Base-by-base conservation (phyloP, 1,284 basidiomycete genomes). In the Trichosporon sp. region DNA sequence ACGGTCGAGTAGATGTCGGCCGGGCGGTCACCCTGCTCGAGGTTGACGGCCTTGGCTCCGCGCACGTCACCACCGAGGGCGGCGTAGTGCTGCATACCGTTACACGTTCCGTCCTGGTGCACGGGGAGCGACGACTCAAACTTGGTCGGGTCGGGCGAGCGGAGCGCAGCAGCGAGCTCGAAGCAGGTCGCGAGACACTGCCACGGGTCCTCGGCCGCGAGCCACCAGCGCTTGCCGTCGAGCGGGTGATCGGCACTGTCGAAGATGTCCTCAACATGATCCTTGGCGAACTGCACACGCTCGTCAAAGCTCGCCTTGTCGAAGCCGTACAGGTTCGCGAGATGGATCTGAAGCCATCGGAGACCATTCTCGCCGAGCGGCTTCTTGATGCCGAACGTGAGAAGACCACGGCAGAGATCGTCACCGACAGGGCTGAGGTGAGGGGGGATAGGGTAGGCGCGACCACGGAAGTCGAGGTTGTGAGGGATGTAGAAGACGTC, bases 31-130 rank as follows among this genome's bases (percentile, higher is more conserved):
- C 89, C 89, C 8, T 88, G 87, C 58, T 88, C 86, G 49, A 99
- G 82, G 78, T 99, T 99, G 73, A 99, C 95, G 74, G 98, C 95
- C 70, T 85, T 84, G 3, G 95, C 95, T 65, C 95, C 96, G 32
- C 86, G 85, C 29, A 86, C 83, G 74, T 99, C 96, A 27, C 95
- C 96, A 62, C 96, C 95, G 3, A 99, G 86, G 0, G 95, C 95
- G 11, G 96, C 96, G 73, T 99, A 99, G 79, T 99, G 95, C 81
- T 99, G 95, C 71, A 99, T 83, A 56, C 96, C 95, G 76, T 99
- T 99, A 75, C 96, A 99, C 0, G 96, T 98, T 1, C 95, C 96
- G 74, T 99, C 96, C 81, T 99, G 96, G 78, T 99, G 96, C 7
- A 98, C 87, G 0, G 96, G 96, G 16, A 97, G 83, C n/a, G 83